Conservation (phyloP, 805 yeast genomes). For the Scheffersomyces stipitis region DNA sequence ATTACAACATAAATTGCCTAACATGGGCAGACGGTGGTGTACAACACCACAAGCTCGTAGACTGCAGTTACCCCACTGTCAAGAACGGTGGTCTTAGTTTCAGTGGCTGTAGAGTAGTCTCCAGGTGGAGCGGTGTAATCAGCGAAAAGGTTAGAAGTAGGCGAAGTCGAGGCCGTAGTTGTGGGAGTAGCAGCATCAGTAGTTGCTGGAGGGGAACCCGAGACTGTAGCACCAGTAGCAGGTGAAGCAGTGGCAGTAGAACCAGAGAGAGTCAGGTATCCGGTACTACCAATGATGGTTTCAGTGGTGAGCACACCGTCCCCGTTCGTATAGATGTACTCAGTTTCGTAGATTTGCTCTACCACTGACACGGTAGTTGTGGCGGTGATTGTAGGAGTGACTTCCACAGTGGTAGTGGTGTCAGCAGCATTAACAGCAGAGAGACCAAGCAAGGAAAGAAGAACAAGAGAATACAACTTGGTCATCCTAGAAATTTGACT, state of each 20-base stretch:
- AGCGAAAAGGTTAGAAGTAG: not conserved
- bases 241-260: not conserved
- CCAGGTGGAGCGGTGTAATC: slow-evolving; percentile 4
- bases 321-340: slow-evolving; percentile 29
- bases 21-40: slow-evolving; percentile 9
- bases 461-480: not conserved
- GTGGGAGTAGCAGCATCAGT: slow-evolving; percentile 2
- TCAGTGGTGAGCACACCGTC: slow-evolving; percentile 31
- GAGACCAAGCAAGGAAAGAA: slow-evolving; percentile 8
- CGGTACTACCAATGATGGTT: slow-evolving; percentile 18
- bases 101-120: slow-evolving; percentile 8
- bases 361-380: slow-evolving; percentile 27
- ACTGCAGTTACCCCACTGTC: slow-evolving; percentile 6
- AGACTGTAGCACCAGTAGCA: not conserved
- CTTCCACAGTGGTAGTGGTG: slow-evolving; percentile 24
- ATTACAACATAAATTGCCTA: too few relatives aligned
- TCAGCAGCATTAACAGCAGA: slow-evolving; percentile 11
- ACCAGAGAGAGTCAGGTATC: not conserved
- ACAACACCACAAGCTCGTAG: slow-evolving; percentile 8
- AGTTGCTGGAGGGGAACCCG: not conserved
- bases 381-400: slow-evolving; percentile 26
- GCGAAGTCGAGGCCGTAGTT: not conserved
- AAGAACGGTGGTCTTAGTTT: slow-evolving; percentile 4
- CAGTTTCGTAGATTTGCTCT: slow-evolving; percentile 27
- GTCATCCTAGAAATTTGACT: not conserved